Evolutionary conservation across 2,329 filamentous ascomycete genomes (phyloP), one percentile per base, ranked within the genome.

Genomic region (Pseudogymnoascus sp.): DNA sequence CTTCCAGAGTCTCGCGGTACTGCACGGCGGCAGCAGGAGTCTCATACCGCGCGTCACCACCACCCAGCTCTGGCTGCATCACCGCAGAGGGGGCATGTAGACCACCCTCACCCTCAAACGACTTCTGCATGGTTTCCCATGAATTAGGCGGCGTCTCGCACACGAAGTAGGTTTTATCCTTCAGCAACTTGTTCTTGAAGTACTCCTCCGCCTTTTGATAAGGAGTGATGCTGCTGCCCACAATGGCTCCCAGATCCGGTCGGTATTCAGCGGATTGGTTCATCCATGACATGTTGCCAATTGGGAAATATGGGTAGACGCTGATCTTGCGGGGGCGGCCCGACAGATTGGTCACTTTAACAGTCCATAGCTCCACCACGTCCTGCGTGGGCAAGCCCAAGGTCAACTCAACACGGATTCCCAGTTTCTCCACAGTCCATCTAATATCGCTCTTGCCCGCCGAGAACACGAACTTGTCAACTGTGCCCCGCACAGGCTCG

Each of bases 281-380:
- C 81, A 84, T 84, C 81, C 81, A 84, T 12, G 81, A 83, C 80
- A 83, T 83, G 72, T 82, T 83, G n/a, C 81, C 81, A 61, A 83
- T 76, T 37, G 80, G 78, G 71, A 84, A 84, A 67, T 83, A 83
- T 0, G 82, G 81, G 63, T 81, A 83, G 31, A 83, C 71, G 69
- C 80, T 81, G 65, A 83, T 69, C 52, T 74, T 78, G 12, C 81
- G 76, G 5, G 75, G 71, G 3, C 76, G 75, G 26, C 69, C 70
- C 0, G 79, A 79, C 6, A 80, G 61, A 66, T 84, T 84, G 14
- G 76, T 79, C 26, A 83, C 78, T 61, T 75, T 77, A 63, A 84
- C 72, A 19, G 76, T 79, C 82, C 82, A 84, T 21, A 84, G 74
- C 72, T 84, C 81, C 21, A 77, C 79, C 5, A 83, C 79, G 67